These are phyloP conservation scores for Sporothrix dimorphospora DNA, from an alignment of 2,329 filamentous ascomycete genomes.

Conservation along the genomic window DNA sequence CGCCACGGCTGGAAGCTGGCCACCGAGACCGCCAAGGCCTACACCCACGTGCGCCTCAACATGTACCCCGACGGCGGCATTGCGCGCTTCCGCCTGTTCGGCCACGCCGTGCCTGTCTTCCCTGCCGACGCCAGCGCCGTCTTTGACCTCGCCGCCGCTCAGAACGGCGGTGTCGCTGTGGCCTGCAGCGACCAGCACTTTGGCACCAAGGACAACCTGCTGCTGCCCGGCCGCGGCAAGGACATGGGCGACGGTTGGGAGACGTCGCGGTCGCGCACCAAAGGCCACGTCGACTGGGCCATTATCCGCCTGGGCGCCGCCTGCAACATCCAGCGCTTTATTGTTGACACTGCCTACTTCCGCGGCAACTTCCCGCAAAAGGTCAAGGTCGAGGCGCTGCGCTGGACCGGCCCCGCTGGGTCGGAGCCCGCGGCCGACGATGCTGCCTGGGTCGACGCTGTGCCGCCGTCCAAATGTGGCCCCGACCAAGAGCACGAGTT, in stretches of 20 bases:
- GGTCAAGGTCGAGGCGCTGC: slow-evolving; percentile 67
- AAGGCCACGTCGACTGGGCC: slow-evolving; percentile 78
- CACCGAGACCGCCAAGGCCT: slow-evolving; percentile 63
- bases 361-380: slow-evolving; percentile 82
- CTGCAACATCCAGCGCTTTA: slow-evolving; percentile 65
- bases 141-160: slow-evolving; percentile 76
- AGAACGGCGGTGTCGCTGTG: slow-evolving; percentile 76
- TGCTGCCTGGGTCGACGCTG: slow-evolving; percentile 66
- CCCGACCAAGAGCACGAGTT: slow-evolving; percentile 75
- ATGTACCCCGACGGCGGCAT: slow-evolving; percentile 89
- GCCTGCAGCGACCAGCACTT: slow-evolving; percentile 84
- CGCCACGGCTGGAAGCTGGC: slow-evolving; percentile 73
- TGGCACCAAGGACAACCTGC: slow-evolving; percentile 62
- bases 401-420: slow-evolving; percentile 56
- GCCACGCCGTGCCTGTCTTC: slow-evolving; percentile 75
- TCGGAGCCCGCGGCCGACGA: slow-evolving; percentile 62
- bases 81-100: slow-evolving; percentile 76
- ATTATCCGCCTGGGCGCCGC: slow-evolving; percentile 72
- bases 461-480: slow-evolving; percentile 68
- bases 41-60: slow-evolving; percentile 77
- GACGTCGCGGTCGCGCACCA: slow-evolving; percentile 72
- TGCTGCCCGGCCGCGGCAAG: slow-evolving; percentile 53
- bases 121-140: slow-evolving; percentile 66
- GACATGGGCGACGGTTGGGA: slow-evolving; percentile 93
- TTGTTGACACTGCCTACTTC: slow-evolving; percentile 83